Conservation (phyloP, 2,329 filamentous ascomycete species). For the Penicillium sp. region DNA sequence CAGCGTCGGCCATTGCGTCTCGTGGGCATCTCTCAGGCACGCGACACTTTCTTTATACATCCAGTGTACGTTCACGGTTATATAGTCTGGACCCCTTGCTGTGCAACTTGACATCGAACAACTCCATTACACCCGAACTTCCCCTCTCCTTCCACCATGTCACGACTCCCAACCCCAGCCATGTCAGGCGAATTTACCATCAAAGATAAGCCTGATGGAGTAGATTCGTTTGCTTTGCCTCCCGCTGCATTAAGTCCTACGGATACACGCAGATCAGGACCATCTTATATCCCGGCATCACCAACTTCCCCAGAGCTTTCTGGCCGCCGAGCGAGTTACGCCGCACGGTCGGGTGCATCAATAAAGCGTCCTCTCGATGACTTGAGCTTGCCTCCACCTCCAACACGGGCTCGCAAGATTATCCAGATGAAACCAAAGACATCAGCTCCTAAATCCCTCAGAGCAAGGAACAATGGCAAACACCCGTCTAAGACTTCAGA, state of each 20-base stretch:
- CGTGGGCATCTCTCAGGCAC: slow-evolving; percentile 35
- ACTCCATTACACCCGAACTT: background rate
- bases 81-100: slow-evolving; percentile 13
- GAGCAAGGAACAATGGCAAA: slow-evolving; percentile 29
- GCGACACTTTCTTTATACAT: slow-evolving; percentile 30
- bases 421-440: slow-evolving; percentile 88
- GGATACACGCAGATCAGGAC: no score
- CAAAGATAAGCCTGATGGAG: slow-evolving; percentile 35
- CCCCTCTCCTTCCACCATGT: slow-evolving; percentile 25
- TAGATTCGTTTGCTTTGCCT: slow-evolving; percentile 37
- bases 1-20: slow-evolving; percentile 19
- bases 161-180: slow-evolving; percentile 38
- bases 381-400: slow-evolving; percentile 84
- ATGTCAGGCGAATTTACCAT: slow-evolving; percentile 40
- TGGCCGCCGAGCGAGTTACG: slow-evolving; percentile 20
- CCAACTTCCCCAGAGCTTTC: slow-evolving; percentile 34
- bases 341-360: slow-evolving; percentile 31
- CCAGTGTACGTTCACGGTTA: slow-evolving; percentile 7
- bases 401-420: slow-evolving; percentile 88
- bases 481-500: slow-evolving; percentile 12
- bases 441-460: slow-evolving; percentile 35
- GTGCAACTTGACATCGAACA: background rate
- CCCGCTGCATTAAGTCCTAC: slow-evolving; percentile 36
- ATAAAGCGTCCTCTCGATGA: slow-evolving; percentile 43
- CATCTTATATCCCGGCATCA: slow-evolving; percentile 32